Conservation (phyloP, 352 stramenopile genomes). For the Thraustotheca clavata region DNA sequence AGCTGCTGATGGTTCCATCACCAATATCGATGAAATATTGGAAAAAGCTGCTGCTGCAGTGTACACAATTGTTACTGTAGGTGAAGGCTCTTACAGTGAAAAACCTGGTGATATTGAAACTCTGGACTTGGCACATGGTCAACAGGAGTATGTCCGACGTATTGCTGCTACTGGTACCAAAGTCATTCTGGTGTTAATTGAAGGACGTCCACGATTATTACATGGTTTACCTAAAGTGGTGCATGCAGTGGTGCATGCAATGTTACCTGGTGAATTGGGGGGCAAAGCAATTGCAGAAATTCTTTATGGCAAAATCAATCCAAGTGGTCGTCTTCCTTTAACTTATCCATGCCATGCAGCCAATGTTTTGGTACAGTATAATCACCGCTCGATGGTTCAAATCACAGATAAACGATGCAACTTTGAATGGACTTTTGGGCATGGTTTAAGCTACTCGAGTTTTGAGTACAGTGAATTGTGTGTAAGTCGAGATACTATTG, state of each 20-base stretch:
- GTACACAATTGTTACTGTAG: slow-evolving; percentile 29
- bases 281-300: slow-evolving; percentile 49
- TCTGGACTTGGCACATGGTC: slow-evolving; percentile 35
- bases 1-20: slow-evolving; percentile 25
- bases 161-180: slow-evolving; percentile 38
- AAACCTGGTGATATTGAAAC: slow-evolving; percentile 48
- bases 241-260: slow-evolving; percentile 42
- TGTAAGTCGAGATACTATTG: slow-evolving; percentile 29
- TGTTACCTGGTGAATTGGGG: slow-evolving; percentile 44
- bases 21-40: slow-evolving; percentile 25
- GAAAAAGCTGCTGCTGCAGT: slow-evolving; percentile 23
- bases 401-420: slow-evolving; percentile 28
- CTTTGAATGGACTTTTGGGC: slow-evolving; percentile 69
- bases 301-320: slow-evolving; percentile 40
- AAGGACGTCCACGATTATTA: slow-evolving; percentile 47
- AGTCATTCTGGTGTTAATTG: slow-evolving; percentile 63
- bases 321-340: slow-evolving; percentile 46
- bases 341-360: slow-evolving; percentile 57
- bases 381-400: slow-evolving; percentile 26
- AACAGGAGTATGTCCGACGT: slow-evolving; percentile 35
- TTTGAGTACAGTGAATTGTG: slow-evolving; percentile 46
- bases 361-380: slow-evolving; percentile 41
- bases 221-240: slow-evolving; percentile 24
- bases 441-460: slow-evolving; percentile 58
- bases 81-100: slow-evolving; percentile 37